phyloP scores from a whole-genome alignment of 192 early-diverging fungal genomes.

The Podila verticillata region DNA sequence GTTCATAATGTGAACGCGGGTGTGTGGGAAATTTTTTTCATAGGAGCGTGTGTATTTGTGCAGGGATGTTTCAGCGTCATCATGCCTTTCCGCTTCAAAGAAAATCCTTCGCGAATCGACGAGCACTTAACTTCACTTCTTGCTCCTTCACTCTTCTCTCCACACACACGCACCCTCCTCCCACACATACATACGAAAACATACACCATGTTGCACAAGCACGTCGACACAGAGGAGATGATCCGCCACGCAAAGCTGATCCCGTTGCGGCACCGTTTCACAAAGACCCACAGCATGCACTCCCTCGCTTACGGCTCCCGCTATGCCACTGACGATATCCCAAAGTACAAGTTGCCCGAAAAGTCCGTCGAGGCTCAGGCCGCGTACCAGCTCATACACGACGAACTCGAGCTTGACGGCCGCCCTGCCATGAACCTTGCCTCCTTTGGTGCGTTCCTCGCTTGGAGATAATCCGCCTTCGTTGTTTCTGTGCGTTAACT shows the following conservation, averaged over 20 bases:
- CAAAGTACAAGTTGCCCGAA: constrained; percentile 48
- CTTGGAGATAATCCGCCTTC: constrained; percentile 28
- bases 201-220: constrained; percentile 45
- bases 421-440: constrained; percentile 80
- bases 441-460: constrained; percentile 68
- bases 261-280: background rate
- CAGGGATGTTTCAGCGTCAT: too few species aligned
- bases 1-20: too few species aligned
- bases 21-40: too few species aligned
- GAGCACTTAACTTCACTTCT: background rate
- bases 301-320: constrained; percentile 57
- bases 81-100: too few species aligned
- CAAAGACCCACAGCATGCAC: constrained; percentile 2
- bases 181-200: background rate
- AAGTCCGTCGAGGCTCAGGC: constrained; percentile 54
- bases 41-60: too few species aligned
- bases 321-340: constrained; percentile 53
- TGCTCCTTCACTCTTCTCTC: background rate
- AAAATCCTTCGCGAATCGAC: too few species aligned
- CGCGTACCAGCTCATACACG: constrained; percentile 51
- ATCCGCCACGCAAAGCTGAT: constrained; percentile 12
- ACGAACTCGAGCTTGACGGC: constrained; percentile 72
- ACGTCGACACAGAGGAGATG: constrained; percentile 38
- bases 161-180: background rate
- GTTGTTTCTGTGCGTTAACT: background rate